Conservation (phyloP, 352 stramenopile genomes). For the Peronospora destructor region DNA sequence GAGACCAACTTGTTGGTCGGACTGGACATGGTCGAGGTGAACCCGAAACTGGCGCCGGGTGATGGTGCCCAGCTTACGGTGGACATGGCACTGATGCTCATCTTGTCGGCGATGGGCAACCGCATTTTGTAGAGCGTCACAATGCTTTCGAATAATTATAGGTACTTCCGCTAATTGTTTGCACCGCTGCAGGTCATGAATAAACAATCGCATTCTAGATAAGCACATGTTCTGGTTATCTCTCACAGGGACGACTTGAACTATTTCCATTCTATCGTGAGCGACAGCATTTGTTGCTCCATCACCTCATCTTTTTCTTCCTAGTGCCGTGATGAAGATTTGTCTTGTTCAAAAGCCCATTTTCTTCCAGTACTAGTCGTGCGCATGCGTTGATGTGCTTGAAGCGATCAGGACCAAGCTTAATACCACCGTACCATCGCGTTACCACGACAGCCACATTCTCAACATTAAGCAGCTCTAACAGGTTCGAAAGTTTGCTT, state of each 20-base stretch:
- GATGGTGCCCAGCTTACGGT: constrained; percentile 87
- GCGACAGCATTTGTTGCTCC: neutral
- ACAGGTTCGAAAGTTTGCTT: constrained; percentile 72
- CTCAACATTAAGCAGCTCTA: constrained; percentile 72
- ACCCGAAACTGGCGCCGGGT: constrained; percentile 85
- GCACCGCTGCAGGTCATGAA: neutral
- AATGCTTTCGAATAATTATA: neutral
- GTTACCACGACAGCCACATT: constrained; percentile 82
- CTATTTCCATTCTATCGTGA: neutral
- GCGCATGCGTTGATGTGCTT: constrained; percentile 78
- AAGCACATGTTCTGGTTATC: neutral
- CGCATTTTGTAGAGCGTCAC: constrained; percentile 68
- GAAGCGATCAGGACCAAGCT: constrained; percentile 80
- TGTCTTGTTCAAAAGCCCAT: constrained; percentile 40
- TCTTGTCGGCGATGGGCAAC: constrained; percentile 90
- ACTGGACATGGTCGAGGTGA: constrained; percentile 96
- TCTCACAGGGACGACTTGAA: neutral
- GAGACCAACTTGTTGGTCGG: constrained; percentile 85
- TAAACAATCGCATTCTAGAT: neutral
- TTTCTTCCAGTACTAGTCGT: constrained; percentile 67
- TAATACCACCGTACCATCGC: constrained; percentile 79
- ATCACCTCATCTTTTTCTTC: constrained; percentile 49
- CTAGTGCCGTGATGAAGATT: constrained; percentile 30
- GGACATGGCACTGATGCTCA: constrained; percentile 89
- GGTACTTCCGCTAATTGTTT: neutral